Percentiles rank a stretch among this genome's conserved stretches.
Evolutionary conservation across 208 protist species (phyloP).

Genomic region (Porcisia deanei): DNA sequence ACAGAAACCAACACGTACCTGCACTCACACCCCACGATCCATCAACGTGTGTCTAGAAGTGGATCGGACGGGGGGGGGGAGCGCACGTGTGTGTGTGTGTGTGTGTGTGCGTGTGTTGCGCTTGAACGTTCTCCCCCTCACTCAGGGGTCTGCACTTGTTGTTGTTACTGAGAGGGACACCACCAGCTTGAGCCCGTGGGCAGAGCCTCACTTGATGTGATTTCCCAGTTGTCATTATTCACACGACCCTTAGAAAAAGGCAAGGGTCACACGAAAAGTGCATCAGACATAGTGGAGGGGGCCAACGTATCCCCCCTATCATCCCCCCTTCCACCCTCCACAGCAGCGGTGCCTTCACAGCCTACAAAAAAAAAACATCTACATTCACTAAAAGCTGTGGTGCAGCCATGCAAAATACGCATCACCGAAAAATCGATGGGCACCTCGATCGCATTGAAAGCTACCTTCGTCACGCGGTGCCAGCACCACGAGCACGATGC

Average conservation of each 20-base stretch:
- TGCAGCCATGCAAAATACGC: slow-evolving; percentile 10
- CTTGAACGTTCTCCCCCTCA: background rate
- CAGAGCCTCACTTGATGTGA: background rate
- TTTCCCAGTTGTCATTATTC: background rate
- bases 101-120: background rate
- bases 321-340: too few relatives aligned
- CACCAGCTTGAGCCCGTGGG: background rate
- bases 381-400: background rate
- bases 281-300: too few relatives aligned
- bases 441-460: slow-evolving; percentile 30
- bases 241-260: background rate
- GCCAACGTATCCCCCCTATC: too few relatives aligned
- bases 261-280: too few relatives aligned
- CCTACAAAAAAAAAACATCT: background rate
- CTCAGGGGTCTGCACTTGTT: background rate
- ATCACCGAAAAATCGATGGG: slow-evolving; percentile 17
- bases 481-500: slow-evolving; percentile 10
- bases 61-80: background rate
- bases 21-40: background rate
- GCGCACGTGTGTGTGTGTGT: background rate
- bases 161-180: background rate
- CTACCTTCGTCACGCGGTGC: slow-evolving; percentile 27
- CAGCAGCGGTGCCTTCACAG: too few relatives aligned
- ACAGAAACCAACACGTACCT: background rate
- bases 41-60: background rate